Evolutionary conservation across 2,329 filamentous ascomycete genomes (phyloP).

Genomic region (Cucurbitaria berberidis): DNA sequence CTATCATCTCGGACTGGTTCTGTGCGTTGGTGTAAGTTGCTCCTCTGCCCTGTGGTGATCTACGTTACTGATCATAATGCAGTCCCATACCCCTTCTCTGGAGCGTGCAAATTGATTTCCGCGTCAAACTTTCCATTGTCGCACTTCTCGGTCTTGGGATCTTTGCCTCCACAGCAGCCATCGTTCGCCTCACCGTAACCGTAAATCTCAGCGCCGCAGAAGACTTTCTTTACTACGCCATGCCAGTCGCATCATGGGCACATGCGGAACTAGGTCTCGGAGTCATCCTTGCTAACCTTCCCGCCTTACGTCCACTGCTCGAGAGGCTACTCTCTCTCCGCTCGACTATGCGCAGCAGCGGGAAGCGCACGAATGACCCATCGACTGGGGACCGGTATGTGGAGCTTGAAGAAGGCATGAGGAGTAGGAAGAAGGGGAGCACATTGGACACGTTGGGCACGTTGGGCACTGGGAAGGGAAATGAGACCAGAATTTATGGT

Average conservation of each 20-base stretch:
- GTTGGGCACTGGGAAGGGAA: background rate
- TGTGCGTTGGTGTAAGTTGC: slow-evolving; percentile 37
- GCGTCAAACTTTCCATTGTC: slow-evolving; percentile 27
- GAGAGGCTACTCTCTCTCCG: slow-evolving; percentile 16
- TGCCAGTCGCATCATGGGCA: slow-evolving; percentile 21
- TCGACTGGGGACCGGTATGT: slow-evolving; percentile 11
- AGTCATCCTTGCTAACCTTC: slow-evolving; percentile 18
- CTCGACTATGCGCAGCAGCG: slow-evolving; percentile 4
- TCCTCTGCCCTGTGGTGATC: background rate
- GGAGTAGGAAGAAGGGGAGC: background rate
- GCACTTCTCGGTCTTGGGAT: slow-evolving; percentile 20
- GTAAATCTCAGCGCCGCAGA: slow-evolving; percentile 32
- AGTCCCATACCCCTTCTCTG: slow-evolving; percentile 26
- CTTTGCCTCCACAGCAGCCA: slow-evolving; percentile 32
- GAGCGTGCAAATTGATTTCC: slow-evolving; percentile 27
- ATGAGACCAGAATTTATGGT: slow-evolving; percentile 15
- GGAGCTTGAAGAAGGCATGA: slow-evolving; percentile 9
- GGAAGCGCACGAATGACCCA: slow-evolving; percentile 9
- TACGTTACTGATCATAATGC: slow-evolving; percentile 4
- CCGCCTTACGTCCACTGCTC: slow-evolving; percentile 17
- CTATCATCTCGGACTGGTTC: slow-evolving; percentile 45
- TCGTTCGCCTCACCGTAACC: slow-evolving; percentile 47
- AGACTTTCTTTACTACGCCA: slow-evolving; percentile 17
- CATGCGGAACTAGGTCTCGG: slow-evolving; percentile 17
- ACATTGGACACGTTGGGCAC: slow-evolving; percentile 2